Conservation (phyloP, 2,329 filamentous ascomycete genomes). For the Colletotrichum tropicicola region DNA sequence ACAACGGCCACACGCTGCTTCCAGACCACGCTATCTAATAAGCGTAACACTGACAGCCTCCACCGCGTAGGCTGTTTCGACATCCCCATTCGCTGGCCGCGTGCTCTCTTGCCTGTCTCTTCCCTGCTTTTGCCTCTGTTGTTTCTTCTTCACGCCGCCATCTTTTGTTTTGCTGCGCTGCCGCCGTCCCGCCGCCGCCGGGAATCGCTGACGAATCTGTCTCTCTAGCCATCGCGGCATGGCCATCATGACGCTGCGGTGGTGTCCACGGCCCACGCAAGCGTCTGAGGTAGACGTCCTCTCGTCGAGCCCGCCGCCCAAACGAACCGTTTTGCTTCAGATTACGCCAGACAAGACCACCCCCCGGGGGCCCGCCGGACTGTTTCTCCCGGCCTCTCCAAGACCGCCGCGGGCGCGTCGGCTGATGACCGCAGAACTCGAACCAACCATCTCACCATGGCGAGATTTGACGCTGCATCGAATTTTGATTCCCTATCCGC, state of each 20-base stretch:
- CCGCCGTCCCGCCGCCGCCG: constrained; percentile 7
- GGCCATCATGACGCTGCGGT: not conserved
- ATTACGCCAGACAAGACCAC: not conserved
- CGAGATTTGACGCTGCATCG: constrained; percentile 2
- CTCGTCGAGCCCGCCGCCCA: not conserved
- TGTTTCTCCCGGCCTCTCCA: not conserved
- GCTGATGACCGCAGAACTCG: not conserved
- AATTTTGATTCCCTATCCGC: not conserved
- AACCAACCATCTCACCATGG: not conserved
- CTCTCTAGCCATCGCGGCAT: not conserved
- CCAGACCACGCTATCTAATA: too few species aligned
- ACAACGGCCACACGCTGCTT: too few species aligned
- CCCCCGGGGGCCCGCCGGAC: constrained; percentile 6
- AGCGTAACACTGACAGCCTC: constrained; percentile 6
- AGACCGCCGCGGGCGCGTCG: not conserved
- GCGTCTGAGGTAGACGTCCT: not conserved
- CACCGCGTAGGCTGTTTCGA: constrained; percentile 12
- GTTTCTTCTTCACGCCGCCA: not conserved
- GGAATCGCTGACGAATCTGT: constrained; percentile 2
- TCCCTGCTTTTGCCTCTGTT: not conserved
- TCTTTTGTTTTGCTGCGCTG: not conserved
- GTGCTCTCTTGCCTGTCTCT: too few species aligned
- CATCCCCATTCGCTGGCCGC: not conserved
- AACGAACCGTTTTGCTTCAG: too few species aligned
- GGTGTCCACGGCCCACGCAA: not conserved